Conservation (phyloP, 2,329 filamentous ascomycete genomes). For the Curvularia sp. region DNA sequence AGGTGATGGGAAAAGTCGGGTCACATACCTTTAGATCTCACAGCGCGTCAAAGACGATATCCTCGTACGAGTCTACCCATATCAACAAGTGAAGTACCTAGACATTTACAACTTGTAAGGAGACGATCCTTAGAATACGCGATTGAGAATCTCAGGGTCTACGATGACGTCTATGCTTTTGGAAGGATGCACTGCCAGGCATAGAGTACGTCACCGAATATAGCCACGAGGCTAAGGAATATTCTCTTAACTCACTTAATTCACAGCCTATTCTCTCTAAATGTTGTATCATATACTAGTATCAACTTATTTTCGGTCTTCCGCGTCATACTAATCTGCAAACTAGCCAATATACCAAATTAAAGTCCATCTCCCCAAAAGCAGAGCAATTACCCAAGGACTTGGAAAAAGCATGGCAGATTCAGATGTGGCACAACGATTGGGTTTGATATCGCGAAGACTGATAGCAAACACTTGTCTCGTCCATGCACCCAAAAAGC, state of each 20-base stretch:
- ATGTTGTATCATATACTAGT: neutral
- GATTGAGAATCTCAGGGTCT: slow-evolving; percentile 19
- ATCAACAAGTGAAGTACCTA: neutral
- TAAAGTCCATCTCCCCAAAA: neutral
- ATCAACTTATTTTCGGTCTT: neutral
- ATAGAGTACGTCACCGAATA: slow-evolving; percentile 17
- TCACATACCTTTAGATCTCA: slow-evolving; percentile 10
- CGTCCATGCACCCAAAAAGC: slow-evolving; percentile 20
- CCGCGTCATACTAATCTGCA: too few species aligned
- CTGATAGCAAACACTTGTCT: slow-evolving; percentile 28
- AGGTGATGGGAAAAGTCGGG: slow-evolving; percentile 13
- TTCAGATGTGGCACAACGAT: slow-evolving; percentile 5
- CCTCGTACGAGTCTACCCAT: neutral
- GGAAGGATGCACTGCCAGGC: neutral
- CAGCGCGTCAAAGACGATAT: neutral
- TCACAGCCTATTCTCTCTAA: too few species aligned
- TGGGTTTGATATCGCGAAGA: slow-evolving; percentile 15
- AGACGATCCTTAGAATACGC: neutral
- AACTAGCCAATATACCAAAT: neutral
- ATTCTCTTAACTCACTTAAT: neutral
- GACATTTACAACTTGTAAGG: neutral
- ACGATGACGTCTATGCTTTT: slow-evolving; percentile 33
- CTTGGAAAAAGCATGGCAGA: neutral
- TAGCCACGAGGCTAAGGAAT: slow-evolving; percentile 1
- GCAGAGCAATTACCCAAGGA: neutral